A percentile compares a stretch with the other conserved stretches of the same genome.
phyloP scores from a whole-genome alignment of 2,329 filamentous ascomycete species.

The Penicillium freii region DNA sequence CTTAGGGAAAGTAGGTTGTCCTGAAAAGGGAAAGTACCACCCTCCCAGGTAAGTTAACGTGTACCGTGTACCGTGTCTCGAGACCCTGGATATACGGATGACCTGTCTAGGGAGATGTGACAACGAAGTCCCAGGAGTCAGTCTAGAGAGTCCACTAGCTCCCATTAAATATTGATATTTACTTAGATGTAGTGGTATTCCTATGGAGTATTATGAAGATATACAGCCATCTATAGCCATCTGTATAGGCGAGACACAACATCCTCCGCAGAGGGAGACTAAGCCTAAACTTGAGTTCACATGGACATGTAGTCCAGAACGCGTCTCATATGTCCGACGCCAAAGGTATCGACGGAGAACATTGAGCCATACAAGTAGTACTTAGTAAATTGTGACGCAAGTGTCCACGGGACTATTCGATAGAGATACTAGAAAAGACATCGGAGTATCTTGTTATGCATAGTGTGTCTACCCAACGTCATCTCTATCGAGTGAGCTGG shows the following conservation, averaged over 20 bases:
- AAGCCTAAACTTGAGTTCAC: not conserved
- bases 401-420: not conserved
- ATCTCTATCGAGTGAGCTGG: not conserved
- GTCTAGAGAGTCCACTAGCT: not conserved
- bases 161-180: not conserved
- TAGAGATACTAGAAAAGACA: too few species aligned
- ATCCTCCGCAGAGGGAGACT: not conserved
- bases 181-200: not conserved
- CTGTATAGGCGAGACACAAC: not conserved
- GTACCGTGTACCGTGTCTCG: not conserved
- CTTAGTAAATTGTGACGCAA: not conserved
- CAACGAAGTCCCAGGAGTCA: not conserved
- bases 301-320: not conserved
- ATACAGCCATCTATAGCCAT: not conserved
- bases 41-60: not conserved
- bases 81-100: not conserved
- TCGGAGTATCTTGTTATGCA: not conserved
- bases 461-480: not conserved
- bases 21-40: not conserved
- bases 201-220: not conserved
- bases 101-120: not conserved
- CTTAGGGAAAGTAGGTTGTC: not conserved
- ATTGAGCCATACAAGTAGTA: not conserved
- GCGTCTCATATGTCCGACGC: not conserved
- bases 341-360: not conserved